phyloP scores from a whole-genome alignment of 352 stramenopile species.

The Globisporangium nodosum region DNA sequence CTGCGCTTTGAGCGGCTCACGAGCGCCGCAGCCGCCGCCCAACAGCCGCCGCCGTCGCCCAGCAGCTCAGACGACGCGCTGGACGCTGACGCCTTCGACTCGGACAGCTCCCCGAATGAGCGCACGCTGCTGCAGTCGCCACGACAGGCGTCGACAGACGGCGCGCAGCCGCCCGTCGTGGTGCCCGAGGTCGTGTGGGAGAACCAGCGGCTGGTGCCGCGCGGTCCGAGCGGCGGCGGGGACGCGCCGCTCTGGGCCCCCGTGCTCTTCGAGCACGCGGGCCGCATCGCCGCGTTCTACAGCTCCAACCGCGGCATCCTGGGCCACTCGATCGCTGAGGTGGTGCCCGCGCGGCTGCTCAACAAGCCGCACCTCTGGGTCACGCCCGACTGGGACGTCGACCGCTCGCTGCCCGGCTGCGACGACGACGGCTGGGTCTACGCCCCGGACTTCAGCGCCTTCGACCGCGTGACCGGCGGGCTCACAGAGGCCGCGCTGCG shows the following conservation, averaged over 20 bases:
- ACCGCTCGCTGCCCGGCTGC: slow-evolving; percentile 36
- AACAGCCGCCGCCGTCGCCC: slow-evolving; percentile 10
- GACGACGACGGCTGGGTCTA: slow-evolving; percentile 79
- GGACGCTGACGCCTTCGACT: slow-evolving; percentile 21
- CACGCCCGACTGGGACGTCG: slow-evolving; percentile 53
- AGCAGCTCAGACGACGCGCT: slow-evolving; percentile 18
- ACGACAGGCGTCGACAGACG: neutral
- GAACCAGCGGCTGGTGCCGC: slow-evolving; percentile 21
- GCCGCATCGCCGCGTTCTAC: slow-evolving; percentile 41
- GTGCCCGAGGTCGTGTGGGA: slow-evolving; percentile 53
- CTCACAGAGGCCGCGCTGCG: slow-evolving; percentile 1
- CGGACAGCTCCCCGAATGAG: slow-evolving; percentile 6
- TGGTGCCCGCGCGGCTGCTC: slow-evolving; percentile 54
- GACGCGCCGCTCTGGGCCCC: slow-evolving; percentile 21
- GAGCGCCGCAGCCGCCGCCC: neutral
- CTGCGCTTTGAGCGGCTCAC: slow-evolving; percentile 32
- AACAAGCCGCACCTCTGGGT: slow-evolving; percentile 75
- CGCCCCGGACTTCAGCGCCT: slow-evolving; percentile 27
- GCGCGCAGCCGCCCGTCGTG: slow-evolving; percentile 25
- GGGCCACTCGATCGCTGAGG: slow-evolving; percentile 46
- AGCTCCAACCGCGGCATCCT: slow-evolving; percentile 63
- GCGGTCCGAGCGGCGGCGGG: slow-evolving; percentile 1
- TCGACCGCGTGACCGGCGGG: slow-evolving; percentile 14
- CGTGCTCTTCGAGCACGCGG: slow-evolving; percentile 33
- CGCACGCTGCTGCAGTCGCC: slow-evolving; percentile 1